These are phyloP conservation scores for Mycogone perniciosa DNA, from an alignment of 2,329 filamentous ascomycete genomes.

Conservation along the genomic window DNA sequence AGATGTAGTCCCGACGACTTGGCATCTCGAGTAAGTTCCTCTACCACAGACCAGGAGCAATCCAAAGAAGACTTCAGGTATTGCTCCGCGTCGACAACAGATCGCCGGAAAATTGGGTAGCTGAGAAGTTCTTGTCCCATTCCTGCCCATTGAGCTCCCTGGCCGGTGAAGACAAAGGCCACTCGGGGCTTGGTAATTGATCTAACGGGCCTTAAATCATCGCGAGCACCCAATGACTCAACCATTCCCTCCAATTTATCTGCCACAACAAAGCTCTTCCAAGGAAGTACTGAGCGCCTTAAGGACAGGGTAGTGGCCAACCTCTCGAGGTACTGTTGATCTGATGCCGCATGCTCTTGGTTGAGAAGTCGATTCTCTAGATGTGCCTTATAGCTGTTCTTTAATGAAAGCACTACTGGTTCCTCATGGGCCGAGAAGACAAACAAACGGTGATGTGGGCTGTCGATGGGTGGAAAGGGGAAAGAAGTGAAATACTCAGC, in stretches of 20 bases:
- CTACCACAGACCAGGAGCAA: slow-evolving; percentile 6
- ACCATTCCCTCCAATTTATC: neutral
- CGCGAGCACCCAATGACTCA: neutral
- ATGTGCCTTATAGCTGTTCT: neutral
- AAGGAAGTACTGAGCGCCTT: neutral
- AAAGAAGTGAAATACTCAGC: no score
- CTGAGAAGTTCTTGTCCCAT: slow-evolving; percentile 26
- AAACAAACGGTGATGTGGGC: neutral
- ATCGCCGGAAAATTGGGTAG: slow-evolving; percentile 7
- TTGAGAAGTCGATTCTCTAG: no score
- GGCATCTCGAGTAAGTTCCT: neutral
- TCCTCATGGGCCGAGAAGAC: neutral
- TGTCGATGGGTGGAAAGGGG: no score
- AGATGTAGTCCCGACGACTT: neutral
- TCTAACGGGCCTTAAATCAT: neutral
- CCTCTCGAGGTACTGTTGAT: neutral
- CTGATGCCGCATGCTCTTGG: no score
- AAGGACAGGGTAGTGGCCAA: neutral
- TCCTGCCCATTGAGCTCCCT: slow-evolving; percentile 25
- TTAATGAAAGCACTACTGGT: neutral
- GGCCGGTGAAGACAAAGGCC: slow-evolving; percentile 28
- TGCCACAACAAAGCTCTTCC: neutral
- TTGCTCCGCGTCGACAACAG: neutral
- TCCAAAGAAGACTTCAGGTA: slow-evolving; percentile 3
- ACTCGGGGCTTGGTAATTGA: slow-evolving; percentile 7